Conservation (phyloP, 345 rosid species). For the Hibiscus syriacus region DNA sequence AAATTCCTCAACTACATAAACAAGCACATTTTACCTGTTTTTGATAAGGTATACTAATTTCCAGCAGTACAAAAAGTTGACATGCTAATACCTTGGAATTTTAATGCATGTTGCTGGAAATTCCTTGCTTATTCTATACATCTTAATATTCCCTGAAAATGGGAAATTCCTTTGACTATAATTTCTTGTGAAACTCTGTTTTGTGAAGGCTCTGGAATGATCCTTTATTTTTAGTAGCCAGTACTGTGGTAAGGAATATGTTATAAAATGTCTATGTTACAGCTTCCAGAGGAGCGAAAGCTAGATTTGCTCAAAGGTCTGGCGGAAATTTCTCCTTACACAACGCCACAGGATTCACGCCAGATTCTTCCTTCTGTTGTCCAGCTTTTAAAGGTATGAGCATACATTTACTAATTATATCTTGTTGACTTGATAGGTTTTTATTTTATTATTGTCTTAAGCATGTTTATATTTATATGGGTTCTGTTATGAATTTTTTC, state of each 20-base stretch:
- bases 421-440: neutral
- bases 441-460: neutral
- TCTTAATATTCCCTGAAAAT: neutral
- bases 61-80: neutral
- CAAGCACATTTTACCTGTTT: conserved; percentile 80
- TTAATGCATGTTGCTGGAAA: no score
- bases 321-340: conserved; percentile 86
- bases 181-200: neutral
- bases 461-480: neutral
- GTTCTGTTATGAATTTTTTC: neutral
- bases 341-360: conserved; percentile 86
- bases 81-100: neutral
- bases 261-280: conserved; percentile 13
- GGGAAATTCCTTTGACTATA: neutral
- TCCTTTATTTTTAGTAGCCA: neutral
- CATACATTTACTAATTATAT: neutral
- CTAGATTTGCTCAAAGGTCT: conserved; percentile 94
- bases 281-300: conserved; percentile 97
- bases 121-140: neutral
- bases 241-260: neutral
- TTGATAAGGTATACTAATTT: conserved; percentile 60
- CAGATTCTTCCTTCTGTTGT: conserved; percentile 90
- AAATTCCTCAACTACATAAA: conserved; percentile 83
- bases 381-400: conserved; percentile 69
- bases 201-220: neutral